phyloP scores from a whole-genome alignment of 2,329 filamentous ascomycete species.

The Apiospora arundinis region DNA sequence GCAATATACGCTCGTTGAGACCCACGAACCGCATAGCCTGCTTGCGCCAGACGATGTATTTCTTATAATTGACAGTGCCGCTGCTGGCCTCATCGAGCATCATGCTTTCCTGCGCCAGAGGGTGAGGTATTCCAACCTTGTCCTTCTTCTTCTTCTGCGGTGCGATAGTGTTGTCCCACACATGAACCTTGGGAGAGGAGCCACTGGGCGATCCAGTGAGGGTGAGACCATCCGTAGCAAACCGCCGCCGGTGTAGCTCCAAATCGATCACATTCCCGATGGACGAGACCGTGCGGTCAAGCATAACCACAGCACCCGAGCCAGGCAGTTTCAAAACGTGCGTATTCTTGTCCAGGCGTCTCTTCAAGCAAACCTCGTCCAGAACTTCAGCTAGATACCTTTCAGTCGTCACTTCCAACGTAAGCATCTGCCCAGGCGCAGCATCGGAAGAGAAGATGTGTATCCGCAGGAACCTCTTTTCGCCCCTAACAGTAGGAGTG shows the following conservation, averaged over 20 bases:
- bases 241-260: slow-evolving; percentile 76
- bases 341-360: slow-evolving; percentile 78
- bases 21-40: slow-evolving; percentile 82
- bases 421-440: slow-evolving; percentile 75
- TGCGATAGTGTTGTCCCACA: slow-evolving; percentile 53
- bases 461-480: slow-evolving; percentile 73
- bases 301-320: slow-evolving; percentile 75
- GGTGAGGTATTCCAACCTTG: slow-evolving; percentile 65
- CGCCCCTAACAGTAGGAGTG: slow-evolving; percentile 58
- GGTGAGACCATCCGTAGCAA: slow-evolving; percentile 75
- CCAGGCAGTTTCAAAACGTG: slow-evolving; percentile 80
- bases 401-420: slow-evolving; percentile 78
- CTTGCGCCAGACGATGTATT: slow-evolving; percentile 81
- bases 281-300: slow-evolving; percentile 80
- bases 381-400: slow-evolving; percentile 85
- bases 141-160: slow-evolving; percentile 58
- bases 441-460: slow-evolving; percentile 74
- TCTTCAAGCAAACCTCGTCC: slow-evolving; percentile 77
- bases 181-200: slow-evolving; percentile 70
- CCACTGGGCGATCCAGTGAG: slow-evolving; percentile 73
- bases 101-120: slow-evolving; percentile 68
- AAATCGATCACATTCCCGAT: slow-evolving; percentile 78
- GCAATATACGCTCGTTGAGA: slow-evolving; percentile 76
- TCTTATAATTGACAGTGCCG: slow-evolving; percentile 67
- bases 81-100: slow-evolving; percentile 64